Base-by-base conservation (phyloP, 768 basidiomycete species). In the Lentinula guzmanii region DNA sequence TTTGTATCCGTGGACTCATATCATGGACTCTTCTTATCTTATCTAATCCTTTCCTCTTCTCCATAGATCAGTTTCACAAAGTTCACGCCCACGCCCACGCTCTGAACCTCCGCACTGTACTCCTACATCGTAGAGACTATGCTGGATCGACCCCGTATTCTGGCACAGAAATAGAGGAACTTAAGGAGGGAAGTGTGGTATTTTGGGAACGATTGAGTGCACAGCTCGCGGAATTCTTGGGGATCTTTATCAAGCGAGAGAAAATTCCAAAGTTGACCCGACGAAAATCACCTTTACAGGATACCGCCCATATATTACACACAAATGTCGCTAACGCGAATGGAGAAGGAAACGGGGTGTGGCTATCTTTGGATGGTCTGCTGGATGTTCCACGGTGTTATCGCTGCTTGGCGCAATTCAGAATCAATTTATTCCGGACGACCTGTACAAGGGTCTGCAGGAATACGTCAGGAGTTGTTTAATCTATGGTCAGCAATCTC, bases 111-210 rank as follows among this genome's bases (percentile, higher is more conserved):
- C 65, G 70, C 4, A 45, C 67, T 10, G 61, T 71, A 4, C 11
- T 65, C 51, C 52, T 65, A 13, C 70, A 70, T 57, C 65, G 70
- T 2, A 55, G 70, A 51, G 66, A 67, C 37, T 71, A 71, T 52
- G 45, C 61, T 11, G 68, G 67, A 5, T 66, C 68, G 3, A 66
- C 70, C 2, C 52, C 60, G 39, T 70, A 68, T 58, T 63, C 64
- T 18, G 59, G 66, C 46, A 54, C 42, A 10, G 70, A 70, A 33
- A 42, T 69, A 4, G 64, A 62, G 2, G 65, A 67, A 7, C 57
- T 71, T 9, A 28, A 41, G 8, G 45, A 53, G 8, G 69, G 66
- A 13, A 42, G 60, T 7, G 58, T 52, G 41, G 43, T 39, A 3
- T 64, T 66, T 33, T 54, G 67, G 43, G 60, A 68, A 7, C 59